Conservation (phyloP, 768 basidiomycete species). For the Russula brevipes region DNA sequence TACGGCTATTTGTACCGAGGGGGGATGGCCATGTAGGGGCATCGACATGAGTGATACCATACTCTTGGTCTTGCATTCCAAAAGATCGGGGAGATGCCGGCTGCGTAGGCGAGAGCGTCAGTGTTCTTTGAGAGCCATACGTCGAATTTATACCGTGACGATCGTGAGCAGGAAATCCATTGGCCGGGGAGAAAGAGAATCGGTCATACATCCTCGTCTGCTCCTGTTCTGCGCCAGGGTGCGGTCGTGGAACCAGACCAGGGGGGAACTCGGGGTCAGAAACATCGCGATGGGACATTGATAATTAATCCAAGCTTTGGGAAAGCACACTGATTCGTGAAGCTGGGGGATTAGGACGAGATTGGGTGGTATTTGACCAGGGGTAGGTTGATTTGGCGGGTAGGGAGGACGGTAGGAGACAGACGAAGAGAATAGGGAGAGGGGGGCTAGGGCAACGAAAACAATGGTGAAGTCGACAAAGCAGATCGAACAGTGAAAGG, state of each 20-base stretch:
- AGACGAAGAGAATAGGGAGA: conserved; percentile 28
- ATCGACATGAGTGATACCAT: conserved; percentile 30
- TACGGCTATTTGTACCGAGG: conserved; percentile 34
- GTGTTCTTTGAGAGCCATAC: conserved; percentile 19
- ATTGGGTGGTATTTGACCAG: conserved; percentile 8
- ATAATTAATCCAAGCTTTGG: not conserved
- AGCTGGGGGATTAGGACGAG: conserved; percentile 5
- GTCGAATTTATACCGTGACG: conserved; percentile 16
- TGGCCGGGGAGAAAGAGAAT: not conserved
- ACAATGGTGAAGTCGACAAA: conserved; percentile 31
- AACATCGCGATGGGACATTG: conserved; percentile 17
- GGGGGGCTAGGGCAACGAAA: conserved; percentile 32
- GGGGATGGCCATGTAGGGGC: conserved; percentile 30
- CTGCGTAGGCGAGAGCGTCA: conserved; percentile 25
- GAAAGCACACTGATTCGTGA: not conserved
- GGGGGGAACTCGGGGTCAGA: conserved; percentile 14
- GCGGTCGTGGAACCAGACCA: not conserved
- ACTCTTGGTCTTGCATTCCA: conserved; percentile 40
- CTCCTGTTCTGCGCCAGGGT: conserved; percentile 5
- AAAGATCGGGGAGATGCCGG: conserved; percentile 34
- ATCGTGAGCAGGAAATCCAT: conserved; percentile 21
- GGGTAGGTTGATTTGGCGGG: not conserved
- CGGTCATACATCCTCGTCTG: conserved; percentile 10
- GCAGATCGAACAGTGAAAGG: conserved; percentile 32
- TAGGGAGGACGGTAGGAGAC: conserved; percentile 25